phyloP scores from a whole-genome alignment of 176 grass and related monocot genomes.

The Cocos nucifera region DNA sequence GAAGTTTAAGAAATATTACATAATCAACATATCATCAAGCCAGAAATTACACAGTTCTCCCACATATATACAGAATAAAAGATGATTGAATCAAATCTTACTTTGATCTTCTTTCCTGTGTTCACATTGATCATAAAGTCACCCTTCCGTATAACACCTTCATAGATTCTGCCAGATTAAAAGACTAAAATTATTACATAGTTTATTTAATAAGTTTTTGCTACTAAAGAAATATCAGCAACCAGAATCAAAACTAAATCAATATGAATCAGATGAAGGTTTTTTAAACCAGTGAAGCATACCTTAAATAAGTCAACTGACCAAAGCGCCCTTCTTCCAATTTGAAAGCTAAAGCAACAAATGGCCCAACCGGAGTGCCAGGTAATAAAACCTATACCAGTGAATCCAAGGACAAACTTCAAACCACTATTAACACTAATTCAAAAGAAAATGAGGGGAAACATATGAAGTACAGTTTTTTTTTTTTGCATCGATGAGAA shows the following conservation, averaged over 20 bases:
- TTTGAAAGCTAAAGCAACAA: slow-evolving; percentile 94
- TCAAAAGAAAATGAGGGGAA: slow-evolving; percentile 8
- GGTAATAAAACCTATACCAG: slow-evolving; percentile 54
- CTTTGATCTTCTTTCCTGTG: slow-evolving; percentile 94
- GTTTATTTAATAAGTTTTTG: slow-evolving; percentile 7
- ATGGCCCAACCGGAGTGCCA: slow-evolving; percentile 60
- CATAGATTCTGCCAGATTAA: slow-evolving; percentile 69
- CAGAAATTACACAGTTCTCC: too few species aligned
- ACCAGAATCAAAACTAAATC: neutral
- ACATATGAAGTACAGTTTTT: too few species aligned
- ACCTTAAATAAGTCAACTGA: slow-evolving; percentile 97
- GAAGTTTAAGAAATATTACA: too few species aligned
- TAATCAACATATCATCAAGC: too few species aligned
- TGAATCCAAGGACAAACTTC: slow-evolving; percentile 7
- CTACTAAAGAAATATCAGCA: neutral
- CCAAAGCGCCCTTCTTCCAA: slow-evolving; percentile 99
- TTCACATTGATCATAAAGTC: slow-evolving; percentile 96
- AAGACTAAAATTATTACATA: slow-evolving; percentile 17
- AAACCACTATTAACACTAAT: neutral
- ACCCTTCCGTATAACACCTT: slow-evolving; percentile 85
- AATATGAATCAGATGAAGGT: neutral
- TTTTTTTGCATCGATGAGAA: too few species aligned
- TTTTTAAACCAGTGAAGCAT: slow-evolving; percentile 4
- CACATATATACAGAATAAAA: too few species aligned
- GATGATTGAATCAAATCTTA: slow-evolving; percentile 26